Percentiles rank a stretch among this genome's conserved stretches.
Evolutionary conservation across 345 rosid species (phyloP).

Genomic region (Punica granatum): DNA sequence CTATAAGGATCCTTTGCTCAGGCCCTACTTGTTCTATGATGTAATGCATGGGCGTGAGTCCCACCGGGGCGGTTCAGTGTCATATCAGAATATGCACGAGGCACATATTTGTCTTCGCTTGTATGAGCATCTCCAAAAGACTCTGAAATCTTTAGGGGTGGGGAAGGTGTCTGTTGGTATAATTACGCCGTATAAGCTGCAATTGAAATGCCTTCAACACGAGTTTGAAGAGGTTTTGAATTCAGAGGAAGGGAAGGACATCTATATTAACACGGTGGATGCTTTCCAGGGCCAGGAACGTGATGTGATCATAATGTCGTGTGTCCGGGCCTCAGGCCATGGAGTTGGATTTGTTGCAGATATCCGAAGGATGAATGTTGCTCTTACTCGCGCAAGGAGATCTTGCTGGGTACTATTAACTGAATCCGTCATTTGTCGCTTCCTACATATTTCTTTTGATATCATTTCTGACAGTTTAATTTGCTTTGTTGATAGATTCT

Average conservation of each 20-base stretch:
- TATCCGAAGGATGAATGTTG: conserved; percentile 98
- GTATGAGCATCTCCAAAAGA: conserved; percentile 88
- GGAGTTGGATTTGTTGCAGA: conserved; percentile 98
- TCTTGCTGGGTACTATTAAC: conserved; percentile 78
- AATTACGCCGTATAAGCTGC: conserved; percentile 96
- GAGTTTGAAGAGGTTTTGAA: conserved; percentile 75
- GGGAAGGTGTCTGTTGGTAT: conserved; percentile 85
- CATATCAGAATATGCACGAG: conserved; percentile 88
- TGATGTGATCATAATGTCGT: conserved; percentile 97
- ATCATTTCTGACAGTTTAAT: not conserved
- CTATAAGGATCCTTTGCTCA: conserved; percentile 79
- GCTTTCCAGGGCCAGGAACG: conserved; percentile 99
- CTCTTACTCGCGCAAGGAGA: conserved; percentile 96
- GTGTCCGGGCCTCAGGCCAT: conserved; percentile 93
- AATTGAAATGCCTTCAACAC: conserved; percentile 81
- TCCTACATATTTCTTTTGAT: not conserved
- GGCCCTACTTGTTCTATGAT: conserved; percentile 81
- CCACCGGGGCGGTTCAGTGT: conserved; percentile 93
- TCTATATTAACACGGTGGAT: conserved; percentile 93
- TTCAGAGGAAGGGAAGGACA: conserved; percentile 88
- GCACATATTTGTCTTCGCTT: conserved; percentile 86
- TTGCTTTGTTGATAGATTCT: conserved; percentile 56
- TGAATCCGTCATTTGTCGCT: not conserved
- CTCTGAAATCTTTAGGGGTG: conserved; percentile 49
- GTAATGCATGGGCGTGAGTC: conserved; percentile 95